Base-by-base conservation (phyloP, 306 rosid genomes). In the Inga laurina region DNA sequence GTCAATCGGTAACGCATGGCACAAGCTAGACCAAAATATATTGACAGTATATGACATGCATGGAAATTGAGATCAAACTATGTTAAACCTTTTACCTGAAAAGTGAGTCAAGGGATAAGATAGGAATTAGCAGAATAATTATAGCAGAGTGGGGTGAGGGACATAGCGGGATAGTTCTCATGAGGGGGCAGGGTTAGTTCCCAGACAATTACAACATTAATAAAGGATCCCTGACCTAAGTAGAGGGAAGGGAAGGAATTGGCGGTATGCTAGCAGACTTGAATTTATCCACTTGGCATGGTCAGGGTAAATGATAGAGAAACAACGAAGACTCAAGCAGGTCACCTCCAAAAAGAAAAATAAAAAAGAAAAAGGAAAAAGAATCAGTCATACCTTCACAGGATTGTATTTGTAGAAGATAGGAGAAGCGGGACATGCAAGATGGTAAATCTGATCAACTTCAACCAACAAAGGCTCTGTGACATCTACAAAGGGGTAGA, bases 401-500 rank as follows among this genome's bases (percentile, higher is more conserved):
- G 98, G 98, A 83, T 95, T 95, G 88, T 95, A 92, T 90, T 95
- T 93, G 85, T 95, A 95, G 91, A 93, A 95, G 88, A 95, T 93
- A 49, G 99, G 99, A 73, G 98, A 95, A 44, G 99, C 99, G 0
- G 99, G 99, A 88, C 99, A 95, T 22, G 99, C 99, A 78, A 95
- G 97, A 86, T 93, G 99, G 86, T 95, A 93, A 78, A 95, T 95
- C 89, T 82, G 97, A 89, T 95, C 99, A 83, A 95, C 99, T 89
- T 95, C 98, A 32, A 93, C 81, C 91, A 90, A 62, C 93, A 95
- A 85, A 52, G 96, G 81, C 85, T 95, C 99, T 4, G 98, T 95
- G 78, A 95, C 94, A 89, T 95, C 99, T 95, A 69, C 66, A 88
- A 37, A 56, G 48, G 46, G 65, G 77, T 71, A 72, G 74, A 32